These are phyloP conservation scores for Plantago elongata DNA, from an alignment of 257 asterid species.

Conservation along the genomic window DNA sequence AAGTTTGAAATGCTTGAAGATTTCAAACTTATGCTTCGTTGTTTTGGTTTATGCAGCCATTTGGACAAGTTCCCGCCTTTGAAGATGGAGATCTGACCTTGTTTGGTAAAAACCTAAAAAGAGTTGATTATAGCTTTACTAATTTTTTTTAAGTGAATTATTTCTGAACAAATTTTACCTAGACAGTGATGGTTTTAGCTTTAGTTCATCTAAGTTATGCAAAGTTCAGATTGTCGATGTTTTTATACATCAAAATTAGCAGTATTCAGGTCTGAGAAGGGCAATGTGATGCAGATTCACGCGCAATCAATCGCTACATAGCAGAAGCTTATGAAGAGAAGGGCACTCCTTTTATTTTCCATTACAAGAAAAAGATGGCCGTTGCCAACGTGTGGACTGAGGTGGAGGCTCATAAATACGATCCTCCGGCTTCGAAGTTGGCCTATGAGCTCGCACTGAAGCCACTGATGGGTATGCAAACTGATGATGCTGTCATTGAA, in stretches of 20 bases:
- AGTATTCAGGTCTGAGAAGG: too few relatives aligned
- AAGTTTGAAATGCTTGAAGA: neutral
- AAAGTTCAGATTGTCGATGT: too few relatives aligned
- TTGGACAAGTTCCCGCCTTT: neutral
- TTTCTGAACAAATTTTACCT: too few relatives aligned
- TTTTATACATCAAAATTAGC: too few relatives aligned
- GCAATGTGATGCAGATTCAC: slow-evolving; percentile 45
- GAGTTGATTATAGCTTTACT: too few relatives aligned
- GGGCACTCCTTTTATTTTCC: slow-evolving; percentile 31
- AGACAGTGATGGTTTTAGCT: too few relatives aligned
- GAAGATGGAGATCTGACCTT: too few relatives aligned
- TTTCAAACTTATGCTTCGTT: neutral
- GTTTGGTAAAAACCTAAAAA: too few relatives aligned
- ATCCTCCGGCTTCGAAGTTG: slow-evolving; percentile 32
- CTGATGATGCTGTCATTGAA: slow-evolving; percentile 24
- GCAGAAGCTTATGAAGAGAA: slow-evolving; percentile 36
- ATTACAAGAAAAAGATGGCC: slow-evolving; percentile 41
- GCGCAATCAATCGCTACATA: slow-evolving; percentile 52
- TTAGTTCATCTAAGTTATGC: too few relatives aligned
- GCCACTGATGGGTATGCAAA: slow-evolving; percentile 34
- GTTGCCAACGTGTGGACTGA: slow-evolving; percentile 40
- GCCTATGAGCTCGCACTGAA: slow-evolving; percentile 39
- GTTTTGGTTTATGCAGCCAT: slow-evolving; percentile 34
- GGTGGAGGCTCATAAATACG: slow-evolving; percentile 54
- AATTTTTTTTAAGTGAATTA: too few relatives aligned